Evolutionary conservation across 768 basidiomycete genomes (phyloP).

Genomic region (Phallus indusiatus): DNA sequence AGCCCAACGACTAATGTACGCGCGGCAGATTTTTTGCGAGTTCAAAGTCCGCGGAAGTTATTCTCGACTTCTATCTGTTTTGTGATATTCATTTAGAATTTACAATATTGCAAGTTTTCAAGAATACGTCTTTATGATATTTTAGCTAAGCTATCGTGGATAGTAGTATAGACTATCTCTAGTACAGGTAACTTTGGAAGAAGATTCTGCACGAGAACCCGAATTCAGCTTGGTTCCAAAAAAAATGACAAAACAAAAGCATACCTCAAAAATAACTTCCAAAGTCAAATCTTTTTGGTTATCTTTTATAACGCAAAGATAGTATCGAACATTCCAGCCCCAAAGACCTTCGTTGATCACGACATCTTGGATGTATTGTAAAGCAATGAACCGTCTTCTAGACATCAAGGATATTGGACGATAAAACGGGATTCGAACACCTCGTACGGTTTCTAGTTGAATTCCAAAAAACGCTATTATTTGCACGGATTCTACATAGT

Average conservation of each 20-base stretch:
- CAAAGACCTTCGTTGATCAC: conserved; percentile 66
- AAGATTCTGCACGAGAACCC: conserved; percentile 38
- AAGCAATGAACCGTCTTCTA: conserved; percentile 49
- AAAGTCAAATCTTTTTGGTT: conserved; percentile 21
- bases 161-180: conserved; percentile 46
- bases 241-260: conserved; percentile 12
- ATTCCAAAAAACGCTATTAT: conserved; percentile 59
- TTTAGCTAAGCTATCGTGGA: conserved; percentile 31
- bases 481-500: conserved; percentile 52
- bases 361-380: conserved; percentile 43
- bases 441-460: conserved; percentile 64
- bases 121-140: background rate
- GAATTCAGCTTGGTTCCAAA: background rate
- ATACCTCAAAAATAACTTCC: conserved; percentile 54
- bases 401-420: conserved; percentile 23
- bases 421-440: conserved; percentile 29
- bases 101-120: too few species aligned
- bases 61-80: background rate
- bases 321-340: conserved; percentile 66
- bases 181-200: conserved; percentile 57
- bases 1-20: background rate
- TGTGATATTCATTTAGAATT: background rate
- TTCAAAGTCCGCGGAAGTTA: conserved; percentile 1
- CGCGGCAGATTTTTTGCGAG: conserved; percentile 8
- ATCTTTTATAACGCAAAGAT: conserved; percentile 27